phyloP scores from a whole-genome alignment of 1,284 basidiomycete genomes.

The Cryptococcus jaspeensis region DNA sequence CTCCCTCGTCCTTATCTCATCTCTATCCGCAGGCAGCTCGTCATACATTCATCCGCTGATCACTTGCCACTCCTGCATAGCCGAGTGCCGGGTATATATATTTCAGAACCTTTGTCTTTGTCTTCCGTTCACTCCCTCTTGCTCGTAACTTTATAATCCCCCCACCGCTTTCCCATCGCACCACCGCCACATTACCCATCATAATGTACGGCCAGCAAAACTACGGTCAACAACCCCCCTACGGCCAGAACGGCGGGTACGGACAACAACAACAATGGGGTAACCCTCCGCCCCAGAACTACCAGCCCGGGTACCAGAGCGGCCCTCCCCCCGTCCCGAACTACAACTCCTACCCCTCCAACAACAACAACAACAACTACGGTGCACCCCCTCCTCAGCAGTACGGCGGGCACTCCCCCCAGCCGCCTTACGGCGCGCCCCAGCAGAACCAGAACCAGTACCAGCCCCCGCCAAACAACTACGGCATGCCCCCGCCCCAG shows the following conservation, averaged over 20 bases:
- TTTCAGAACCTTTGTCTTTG: too few relatives aligned
- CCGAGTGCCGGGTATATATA: too few relatives aligned
- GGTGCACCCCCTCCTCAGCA: constrained; percentile 6
- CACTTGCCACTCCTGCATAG: too few relatives aligned
- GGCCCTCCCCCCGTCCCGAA: neutral
- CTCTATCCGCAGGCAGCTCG: too few relatives aligned
- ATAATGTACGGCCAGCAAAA: constrained; percentile 17
- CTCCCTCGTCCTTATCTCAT: too few relatives aligned
- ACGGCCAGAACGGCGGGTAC: too few relatives aligned
- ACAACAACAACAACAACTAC: neutral
- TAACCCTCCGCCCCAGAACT: constrained; percentile 5
- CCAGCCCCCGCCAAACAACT: constrained; percentile 1
- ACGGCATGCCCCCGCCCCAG: constrained; percentile 22
- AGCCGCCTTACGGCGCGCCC: constrained; percentile 15
- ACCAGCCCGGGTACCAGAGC: constrained; percentile 5
- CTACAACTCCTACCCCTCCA: neutral
- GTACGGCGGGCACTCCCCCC: neutral
- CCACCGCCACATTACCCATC: neutral
- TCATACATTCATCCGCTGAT: too few relatives aligned
- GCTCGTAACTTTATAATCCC: neutral
- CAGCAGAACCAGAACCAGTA: constrained; percentile 2
- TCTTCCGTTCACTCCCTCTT: neutral
- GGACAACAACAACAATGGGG: constrained; percentile 13
- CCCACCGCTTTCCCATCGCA: neutral
- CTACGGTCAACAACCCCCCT: constrained; percentile 6